phyloP scores from a whole-genome alignment of 495 filamentous ascomycete species.

The Letharia columbiana region DNA sequence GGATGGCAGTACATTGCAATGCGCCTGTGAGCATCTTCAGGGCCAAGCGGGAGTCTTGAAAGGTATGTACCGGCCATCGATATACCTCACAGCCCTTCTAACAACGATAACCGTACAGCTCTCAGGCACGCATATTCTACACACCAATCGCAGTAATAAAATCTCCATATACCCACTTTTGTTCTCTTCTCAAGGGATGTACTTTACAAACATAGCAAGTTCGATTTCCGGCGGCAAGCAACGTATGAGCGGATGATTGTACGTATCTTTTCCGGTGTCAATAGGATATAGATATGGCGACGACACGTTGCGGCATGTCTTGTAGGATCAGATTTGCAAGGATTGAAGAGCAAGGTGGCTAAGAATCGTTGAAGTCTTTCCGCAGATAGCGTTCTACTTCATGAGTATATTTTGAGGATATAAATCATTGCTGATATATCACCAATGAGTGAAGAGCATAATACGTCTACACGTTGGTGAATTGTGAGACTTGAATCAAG shows the following conservation, averaged over 20 bases:
- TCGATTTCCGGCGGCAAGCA: neutral
- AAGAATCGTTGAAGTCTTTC: neutral
- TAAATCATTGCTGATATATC: neutral
- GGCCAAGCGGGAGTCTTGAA: constrained; percentile 57
- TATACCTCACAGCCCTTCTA: neutral
- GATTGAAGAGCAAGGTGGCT: neutral
- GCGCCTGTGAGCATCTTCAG: constrained; percentile 70
- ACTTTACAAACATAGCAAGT: constrained; percentile 1
- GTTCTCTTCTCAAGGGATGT: constrained; percentile 8
- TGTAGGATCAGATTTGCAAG: neutral
- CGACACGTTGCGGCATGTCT: neutral
- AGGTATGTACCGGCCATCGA: constrained; percentile 4
- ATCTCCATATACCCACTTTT: constrained; percentile 14
- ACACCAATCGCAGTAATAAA: constrained; percentile 1
- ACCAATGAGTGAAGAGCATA: too few relatives aligned
- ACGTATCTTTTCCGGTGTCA: neutral
- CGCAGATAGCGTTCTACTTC: neutral
- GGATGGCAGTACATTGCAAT: constrained; percentile 75
- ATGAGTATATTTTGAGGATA: neutral
- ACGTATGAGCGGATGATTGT: constrained; percentile 7
- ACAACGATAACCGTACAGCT: constrained; percentile 6
- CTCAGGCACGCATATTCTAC: constrained; percentile 16
- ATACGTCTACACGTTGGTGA: neutral
- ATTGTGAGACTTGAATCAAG: neutral
- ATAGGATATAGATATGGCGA: constrained; percentile 2